Evolutionary conservation across 2,329 filamentous ascomycete genomes (phyloP).

Genomic region (Ascochyta rabiei): DNA sequence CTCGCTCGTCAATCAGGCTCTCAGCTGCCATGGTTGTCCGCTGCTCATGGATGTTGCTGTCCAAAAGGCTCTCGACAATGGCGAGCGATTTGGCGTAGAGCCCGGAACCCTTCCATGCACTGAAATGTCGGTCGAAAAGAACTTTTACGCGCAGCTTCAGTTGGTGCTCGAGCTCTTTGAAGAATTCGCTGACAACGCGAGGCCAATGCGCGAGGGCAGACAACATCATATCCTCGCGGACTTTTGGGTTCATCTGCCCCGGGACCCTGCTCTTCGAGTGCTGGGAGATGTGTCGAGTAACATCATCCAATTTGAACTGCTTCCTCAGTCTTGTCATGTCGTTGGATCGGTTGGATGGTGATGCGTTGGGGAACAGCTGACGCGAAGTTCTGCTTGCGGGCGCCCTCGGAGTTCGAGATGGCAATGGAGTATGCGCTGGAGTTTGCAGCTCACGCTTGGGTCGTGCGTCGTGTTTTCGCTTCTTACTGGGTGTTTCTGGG

Average conservation of each 20-base stretch:
- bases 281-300: slow-evolving; percentile 32
- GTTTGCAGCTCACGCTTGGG: slow-evolving; percentile 12
- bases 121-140: slow-evolving; percentile 40
- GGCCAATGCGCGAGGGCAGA: slow-evolving; percentile 39
- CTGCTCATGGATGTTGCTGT: slow-evolving; percentile 35
- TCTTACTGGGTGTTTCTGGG: slow-evolving; percentile 39
- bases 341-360: neutral
- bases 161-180: slow-evolving; percentile 24
- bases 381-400: neutral
- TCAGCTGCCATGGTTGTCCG: slow-evolving; percentile 28
- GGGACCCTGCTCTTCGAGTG: slow-evolving; percentile 40
- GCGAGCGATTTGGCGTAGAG: slow-evolving; percentile 33
- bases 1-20: slow-evolving; percentile 38
- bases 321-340: slow-evolving; percentile 12
- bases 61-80: slow-evolving; percentile 37
- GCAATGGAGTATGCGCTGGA: neutral
- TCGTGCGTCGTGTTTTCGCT: slow-evolving; percentile 26
- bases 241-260: slow-evolving; percentile 44
- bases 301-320: slow-evolving; percentile 39
- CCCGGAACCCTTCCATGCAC: slow-evolving; percentile 33
- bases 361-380: neutral
- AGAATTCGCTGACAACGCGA: slow-evolving; percentile 31
- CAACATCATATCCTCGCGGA: slow-evolving; percentile 40
- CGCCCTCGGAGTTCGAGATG: slow-evolving; percentile 4
- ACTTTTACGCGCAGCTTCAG: slow-evolving; percentile 23